phyloP scores from a whole-genome alignment of 2,329 filamentous ascomycete species.

The Cladorrhinum sp. region DNA sequence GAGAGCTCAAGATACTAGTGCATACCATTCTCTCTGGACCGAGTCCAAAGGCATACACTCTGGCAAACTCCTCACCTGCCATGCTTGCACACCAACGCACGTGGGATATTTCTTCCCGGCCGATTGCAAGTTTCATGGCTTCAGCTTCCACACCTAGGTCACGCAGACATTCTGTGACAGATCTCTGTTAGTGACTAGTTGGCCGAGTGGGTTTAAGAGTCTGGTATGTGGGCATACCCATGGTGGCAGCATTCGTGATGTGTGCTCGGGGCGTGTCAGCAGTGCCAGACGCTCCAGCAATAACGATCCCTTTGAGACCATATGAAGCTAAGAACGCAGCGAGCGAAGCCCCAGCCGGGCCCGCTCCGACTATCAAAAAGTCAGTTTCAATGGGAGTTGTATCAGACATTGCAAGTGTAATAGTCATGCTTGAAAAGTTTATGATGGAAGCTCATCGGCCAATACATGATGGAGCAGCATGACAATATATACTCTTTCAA shows the following conservation, averaged over 20 bases:
- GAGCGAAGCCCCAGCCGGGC: slow-evolving; percentile 51
- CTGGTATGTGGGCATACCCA: slow-evolving; percentile 31
- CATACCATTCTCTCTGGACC: slow-evolving; percentile 43
- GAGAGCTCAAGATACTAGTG: neutral
- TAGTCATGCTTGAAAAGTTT: neutral
- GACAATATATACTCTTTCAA: neutral
- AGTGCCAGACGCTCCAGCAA: slow-evolving; percentile 45
- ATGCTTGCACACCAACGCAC: slow-evolving; percentile 49
- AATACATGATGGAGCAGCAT: neutral
- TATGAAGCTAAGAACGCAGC: slow-evolving; percentile 49
- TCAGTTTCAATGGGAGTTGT: slow-evolving; percentile 36
- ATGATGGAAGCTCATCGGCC: neutral
- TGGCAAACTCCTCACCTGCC: slow-evolving; percentile 48
- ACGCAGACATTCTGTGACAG: slow-evolving; percentile 44
- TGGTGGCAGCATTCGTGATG: slow-evolving; percentile 54
- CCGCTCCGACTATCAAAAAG: slow-evolving; percentile 47
- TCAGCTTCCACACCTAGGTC: slow-evolving; percentile 48
- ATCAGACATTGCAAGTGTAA: neutral
- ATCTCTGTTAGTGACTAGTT: neutral
- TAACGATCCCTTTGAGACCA: slow-evolving; percentile 52
- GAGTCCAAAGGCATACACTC: slow-evolving; percentile 48
- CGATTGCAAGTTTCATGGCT: slow-evolving; percentile 34
- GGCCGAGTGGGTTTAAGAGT: neutral
- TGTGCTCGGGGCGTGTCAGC: slow-evolving; percentile 56
- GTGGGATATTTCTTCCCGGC: slow-evolving; percentile 41